These are phyloP conservation scores for Penicillium hordei DNA, from an alignment of 2,329 filamentous ascomycete species.

Conservation along the genomic window DNA sequence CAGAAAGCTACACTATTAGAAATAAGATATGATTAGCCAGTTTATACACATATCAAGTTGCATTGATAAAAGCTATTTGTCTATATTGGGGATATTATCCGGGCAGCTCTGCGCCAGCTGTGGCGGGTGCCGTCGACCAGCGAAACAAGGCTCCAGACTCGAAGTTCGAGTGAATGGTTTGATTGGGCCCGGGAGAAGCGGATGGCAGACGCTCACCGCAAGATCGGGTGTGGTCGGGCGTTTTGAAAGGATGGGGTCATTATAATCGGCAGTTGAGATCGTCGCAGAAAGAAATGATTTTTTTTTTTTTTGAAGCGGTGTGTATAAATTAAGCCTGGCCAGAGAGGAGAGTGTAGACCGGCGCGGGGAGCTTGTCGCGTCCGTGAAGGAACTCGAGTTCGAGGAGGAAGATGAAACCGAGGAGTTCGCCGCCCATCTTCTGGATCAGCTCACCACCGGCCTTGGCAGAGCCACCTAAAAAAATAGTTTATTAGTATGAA, in stretches of 20 bases:
- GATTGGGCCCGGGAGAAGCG: neutral
- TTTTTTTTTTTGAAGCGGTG: conserved; percentile 4
- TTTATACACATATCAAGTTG: conserved; percentile 9
- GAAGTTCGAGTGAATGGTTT: neutral
- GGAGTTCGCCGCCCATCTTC: conserved; percentile 78
- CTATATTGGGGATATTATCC: conserved; percentile 16
- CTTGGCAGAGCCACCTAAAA: conserved; percentile 79
- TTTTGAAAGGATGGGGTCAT: conserved; percentile 9
- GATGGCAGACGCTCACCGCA: conserved; percentile 4
- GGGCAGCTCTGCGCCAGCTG: conserved; percentile 14
- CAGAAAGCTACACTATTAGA: neutral
- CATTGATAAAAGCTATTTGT: conserved; percentile 16
- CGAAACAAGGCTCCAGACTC: conserved; percentile 7
- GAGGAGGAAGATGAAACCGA: conserved; percentile 93
- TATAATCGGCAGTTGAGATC: conserved; percentile 11
- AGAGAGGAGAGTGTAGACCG: conserved; percentile 78
- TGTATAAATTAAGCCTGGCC: conserved; percentile 51
- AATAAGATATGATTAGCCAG: neutral
- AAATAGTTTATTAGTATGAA: conserved; percentile 4
- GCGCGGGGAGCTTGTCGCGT: conserved; percentile 80
- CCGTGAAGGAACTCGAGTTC: conserved; percentile 93
- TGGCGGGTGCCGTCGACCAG: conserved; percentile 9
- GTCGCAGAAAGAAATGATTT: conserved; percentile 14
- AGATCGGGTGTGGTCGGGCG: conserved; percentile 5
- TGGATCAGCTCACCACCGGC: conserved; percentile 84